Evolutionary conservation across 192 early-diverging fungal species (phyloP).

Genomic region (Mortierella antarctica): DNA sequence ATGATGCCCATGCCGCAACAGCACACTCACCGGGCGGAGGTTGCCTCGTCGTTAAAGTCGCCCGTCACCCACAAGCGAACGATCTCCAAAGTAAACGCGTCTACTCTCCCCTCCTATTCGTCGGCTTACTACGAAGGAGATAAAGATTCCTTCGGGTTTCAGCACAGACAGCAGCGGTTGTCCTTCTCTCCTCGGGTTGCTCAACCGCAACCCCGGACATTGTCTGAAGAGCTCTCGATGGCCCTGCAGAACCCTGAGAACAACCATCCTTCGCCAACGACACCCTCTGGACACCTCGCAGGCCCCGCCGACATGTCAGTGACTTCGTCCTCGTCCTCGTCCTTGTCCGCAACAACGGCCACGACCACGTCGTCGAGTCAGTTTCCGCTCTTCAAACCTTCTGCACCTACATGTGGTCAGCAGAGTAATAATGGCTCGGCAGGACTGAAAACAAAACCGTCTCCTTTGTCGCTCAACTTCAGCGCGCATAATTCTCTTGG

Average conservation of each 20-base stretch:
- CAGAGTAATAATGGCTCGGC: neutral
- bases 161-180: neutral
- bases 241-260: conserved; percentile 21
- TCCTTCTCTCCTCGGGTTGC: conserved; percentile 7
- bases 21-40: neutral
- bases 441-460: conserved; percentile 19
- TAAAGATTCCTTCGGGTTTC: neutral
- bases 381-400: conserved; percentile 44
- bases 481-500: conserved; percentile 2
- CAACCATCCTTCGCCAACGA: conserved; percentile 22
- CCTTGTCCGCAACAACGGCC: neutral
- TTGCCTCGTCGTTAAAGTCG: conserved; percentile 1
- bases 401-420: conserved; percentile 1
- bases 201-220: conserved; percentile 18
- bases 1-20: conserved; percentile 5
- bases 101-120: neutral
- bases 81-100: conserved; percentile 1
- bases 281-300: conserved; percentile 22
- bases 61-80: conserved; percentile 17
- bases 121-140: conserved; percentile 2
- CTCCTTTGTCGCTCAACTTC: conserved; percentile 26
- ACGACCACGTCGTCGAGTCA: conserved; percentile 9
- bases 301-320: conserved; percentile 39
- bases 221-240: conserved; percentile 47
- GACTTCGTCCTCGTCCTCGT: conserved; percentile 26